Conservation (phyloP, 345 rosid species). For the Boechera retrofracta region DNA sequence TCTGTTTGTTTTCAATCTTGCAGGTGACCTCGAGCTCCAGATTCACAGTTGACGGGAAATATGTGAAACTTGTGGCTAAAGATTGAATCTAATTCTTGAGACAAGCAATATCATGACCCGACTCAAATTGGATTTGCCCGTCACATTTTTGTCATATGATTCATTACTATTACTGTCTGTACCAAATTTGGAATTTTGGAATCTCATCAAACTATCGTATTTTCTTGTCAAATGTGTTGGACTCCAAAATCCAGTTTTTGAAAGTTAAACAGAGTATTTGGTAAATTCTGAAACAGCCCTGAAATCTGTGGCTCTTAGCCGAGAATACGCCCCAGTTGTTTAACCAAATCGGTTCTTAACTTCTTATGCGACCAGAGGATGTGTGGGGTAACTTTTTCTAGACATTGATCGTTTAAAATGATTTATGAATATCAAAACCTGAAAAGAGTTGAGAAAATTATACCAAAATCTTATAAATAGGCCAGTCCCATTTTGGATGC, state of each 20-base stretch:
- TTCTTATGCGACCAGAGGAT: no score
- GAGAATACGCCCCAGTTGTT: no score
- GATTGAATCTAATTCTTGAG: slow-evolving; percentile 41
- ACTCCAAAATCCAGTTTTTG: no score
- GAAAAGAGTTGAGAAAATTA: no score
- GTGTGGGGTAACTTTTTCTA: no score
- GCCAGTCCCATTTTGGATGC: no score
- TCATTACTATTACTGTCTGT: slow-evolving; percentile 28
- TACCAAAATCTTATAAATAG: no score
- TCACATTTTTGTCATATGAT: slow-evolving; percentile 40
- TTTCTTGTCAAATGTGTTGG: neutral
- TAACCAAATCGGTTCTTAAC: no score
- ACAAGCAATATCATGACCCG: slow-evolving; percentile 9
- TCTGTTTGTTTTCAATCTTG: slow-evolving; percentile 16
- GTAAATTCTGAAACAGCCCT: no score
- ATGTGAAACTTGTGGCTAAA: slow-evolving; percentile 60
- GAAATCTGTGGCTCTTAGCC: no score
- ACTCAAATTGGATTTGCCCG: neutral
- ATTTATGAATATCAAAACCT: no score
- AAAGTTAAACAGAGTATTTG: neutral
- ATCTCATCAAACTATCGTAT: slow-evolving; percentile 4
- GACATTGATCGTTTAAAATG: no score
- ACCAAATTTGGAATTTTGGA: slow-evolving; percentile 36
- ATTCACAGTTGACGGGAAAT: slow-evolving; percentile 61
- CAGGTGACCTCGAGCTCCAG: slow-evolving; percentile 75